These are phyloP conservation scores for Aspergillus hancockii DNA, from an alignment of 495 filamentous ascomycete genomes.

Conservation along the genomic window DNA sequence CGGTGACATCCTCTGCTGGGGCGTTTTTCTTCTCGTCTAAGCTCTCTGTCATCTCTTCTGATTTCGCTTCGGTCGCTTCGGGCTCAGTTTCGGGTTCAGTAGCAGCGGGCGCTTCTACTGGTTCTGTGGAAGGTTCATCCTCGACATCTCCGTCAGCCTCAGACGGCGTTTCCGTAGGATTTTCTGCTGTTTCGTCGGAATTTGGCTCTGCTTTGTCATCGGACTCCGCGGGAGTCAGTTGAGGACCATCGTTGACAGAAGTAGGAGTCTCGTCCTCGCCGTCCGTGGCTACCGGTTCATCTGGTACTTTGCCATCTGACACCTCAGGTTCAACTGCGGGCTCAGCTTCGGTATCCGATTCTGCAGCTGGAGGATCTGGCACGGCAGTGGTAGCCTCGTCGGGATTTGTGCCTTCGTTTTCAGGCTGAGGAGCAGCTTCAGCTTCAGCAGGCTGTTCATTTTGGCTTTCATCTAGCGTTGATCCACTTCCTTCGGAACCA, in stretches of 20 bases:
- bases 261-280: not conserved
- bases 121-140: slow-evolving; percentile 5
- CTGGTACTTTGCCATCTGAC: not conserved
- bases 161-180: not conserved
- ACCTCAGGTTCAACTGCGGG: not conserved
- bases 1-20: not conserved
- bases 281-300: not conserved
- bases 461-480: not conserved
- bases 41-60: not conserved
- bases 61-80: slow-evolving; percentile 14
- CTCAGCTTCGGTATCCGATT: not conserved
- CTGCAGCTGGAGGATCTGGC: not conserved
- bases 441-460: not conserved
- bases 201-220: not conserved
- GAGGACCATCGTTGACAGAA: not conserved
- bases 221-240: not conserved
- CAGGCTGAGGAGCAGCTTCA: slow-evolving; percentile 9
- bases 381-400: not conserved
- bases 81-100: not conserved
- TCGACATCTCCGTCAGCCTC: not conserved
- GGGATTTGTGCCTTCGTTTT: slow-evolving; percentile 1
- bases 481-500: not conserved
- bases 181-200: slow-evolving; percentile 7
- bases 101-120: slow-evolving; percentile 10
- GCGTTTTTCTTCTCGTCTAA: not conserved